Evolutionary conservation across 2,329 filamentous ascomycete species (phyloP), one percentile per base, ranked within the genome.

Genomic region (Clonostachys chloroleuca): DNA sequence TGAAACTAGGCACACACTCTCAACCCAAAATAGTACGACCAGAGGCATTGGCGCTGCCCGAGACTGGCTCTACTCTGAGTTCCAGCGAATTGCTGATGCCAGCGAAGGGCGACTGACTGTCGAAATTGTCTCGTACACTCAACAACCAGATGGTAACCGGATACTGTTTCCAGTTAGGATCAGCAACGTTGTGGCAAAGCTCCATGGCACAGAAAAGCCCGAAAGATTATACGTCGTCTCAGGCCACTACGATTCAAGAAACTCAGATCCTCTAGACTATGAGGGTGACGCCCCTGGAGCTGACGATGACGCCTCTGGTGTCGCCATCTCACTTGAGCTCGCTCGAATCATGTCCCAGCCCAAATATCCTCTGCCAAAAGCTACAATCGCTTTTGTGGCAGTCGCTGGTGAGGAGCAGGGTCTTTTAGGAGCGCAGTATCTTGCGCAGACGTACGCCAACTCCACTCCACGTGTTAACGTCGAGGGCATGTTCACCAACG

Each of bases 381-480:
- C 76, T 1, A 81, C 76, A 2, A 75, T 82, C 51, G 73, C 78
- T 42, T 78, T 82, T 45, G 77, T 68, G 4, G 77, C 78, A 5
- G 75, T 79, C 3, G 75, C 79, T 2, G 79, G 77, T 13, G 79
- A 83, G 58, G 79, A 82, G 51, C 78, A 82, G 62, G 67, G 66
- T 6, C 68, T 81, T 3, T 76, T 75, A 46, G 79, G 79, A 5
- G 63, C 75, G 5, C 62, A 64, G 4, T 74, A 74, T 59, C 63
- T 81, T 6, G 78, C 79, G 3, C 69, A 75, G 54, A 75, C 70
- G 0, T 70, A 78, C 44, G 72, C 70, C 34, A 77, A 78, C 53
- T 62, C 69, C 6, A 73, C 65, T 42, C 24, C 24, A 30, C 24
- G 24, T 30, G 70, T 71, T 9, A 74, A 80, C 54, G 75, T 82